Base-by-base conservation (phyloP, 2,329 filamentous ascomycete genomes). In the Clonostachys byssicola region DNA sequence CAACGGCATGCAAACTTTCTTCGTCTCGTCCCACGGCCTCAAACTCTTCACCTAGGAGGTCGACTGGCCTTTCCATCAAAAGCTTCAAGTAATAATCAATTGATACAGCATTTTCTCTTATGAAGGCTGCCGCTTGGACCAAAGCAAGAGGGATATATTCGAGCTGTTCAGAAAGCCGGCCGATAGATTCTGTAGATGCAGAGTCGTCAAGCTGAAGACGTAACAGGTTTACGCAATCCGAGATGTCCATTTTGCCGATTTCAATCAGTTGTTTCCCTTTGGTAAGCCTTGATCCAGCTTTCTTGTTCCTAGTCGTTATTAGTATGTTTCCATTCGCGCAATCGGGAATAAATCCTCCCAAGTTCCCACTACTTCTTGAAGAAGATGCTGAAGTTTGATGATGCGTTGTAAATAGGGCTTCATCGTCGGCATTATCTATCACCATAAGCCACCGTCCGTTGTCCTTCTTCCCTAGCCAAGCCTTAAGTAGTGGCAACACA, bases 91-190 rank as follows among this genome's bases (percentile, higher is more conserved):
- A 70, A 8, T 54, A 33, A 0, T 6, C n/a, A 10, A 62, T 41
- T 0, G 56, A 42, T 6, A 62, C 59, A 0, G 33, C 43, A 3
- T 63, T 66, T 34, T 64, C 56, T 4, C 58, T 52, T 0, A 70
- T 64, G 9, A 65, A 70, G 0, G 64, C 60, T 1, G 64, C 56
- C 7, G 63, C 66, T 42, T 69, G 65, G 3, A 52, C 60, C 0
- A 70, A 34, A 0, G 67, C 67, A 2, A 70, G 57, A 0, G 66
- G 66, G 0, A 70, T 51, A 12, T 60, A 51, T 2, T 64, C 60
- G 0, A 67, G 50, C 0, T 56, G 54, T 1, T 54, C 53, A 2
- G 61, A 53, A 0, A 68, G 56, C 0, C 56, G 30, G 8, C 54
- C 44, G 2, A 42, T 33, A 0, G 42, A 7, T 0, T 30, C 23